Percentiles rank a stretch among this genome's conserved stretches.
Conservation (phyloP, 1,139 yeast species). For the Kodamaea arcana region DNA sequence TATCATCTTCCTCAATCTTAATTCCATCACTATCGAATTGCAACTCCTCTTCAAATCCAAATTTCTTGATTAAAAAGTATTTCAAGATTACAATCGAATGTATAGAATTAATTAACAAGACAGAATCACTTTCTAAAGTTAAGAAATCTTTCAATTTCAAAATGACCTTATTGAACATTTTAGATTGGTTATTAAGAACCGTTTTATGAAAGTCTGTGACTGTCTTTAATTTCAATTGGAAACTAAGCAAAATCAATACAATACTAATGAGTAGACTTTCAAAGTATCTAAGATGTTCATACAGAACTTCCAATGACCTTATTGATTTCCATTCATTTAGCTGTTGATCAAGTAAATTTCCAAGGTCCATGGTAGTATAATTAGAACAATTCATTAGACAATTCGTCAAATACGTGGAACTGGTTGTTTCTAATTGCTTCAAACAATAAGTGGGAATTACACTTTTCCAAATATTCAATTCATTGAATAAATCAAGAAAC, state of each 20-base stretch:
- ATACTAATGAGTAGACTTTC: constrained; percentile 26
- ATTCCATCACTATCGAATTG: neutral
- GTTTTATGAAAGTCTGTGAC: constrained; percentile 10
- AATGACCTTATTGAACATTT: constrained; percentile 26
- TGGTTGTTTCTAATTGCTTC: constrained; percentile 10
- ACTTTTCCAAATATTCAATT: constrained; percentile 35
- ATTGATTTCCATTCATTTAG: constrained; percentile 22
- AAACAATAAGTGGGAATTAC: constrained; percentile 36
- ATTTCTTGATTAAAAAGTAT: constrained; percentile 22
- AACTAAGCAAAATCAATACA: constrained; percentile 23
- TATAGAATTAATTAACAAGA: constrained; percentile 23
- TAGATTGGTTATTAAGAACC: constrained; percentile 30
- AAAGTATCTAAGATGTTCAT: constrained; percentile 19
- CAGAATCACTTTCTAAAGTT: constrained; percentile 10
- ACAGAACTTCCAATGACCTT: constrained; percentile 11
- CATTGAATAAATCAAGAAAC: constrained; percentile 41
- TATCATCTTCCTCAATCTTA: constrained; percentile 5
- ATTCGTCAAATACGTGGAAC: constrained; percentile 22
- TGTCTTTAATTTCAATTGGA: constrained; percentile 15
- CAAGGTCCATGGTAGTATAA: constrained; percentile 13
- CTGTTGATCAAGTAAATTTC: constrained; percentile 21
- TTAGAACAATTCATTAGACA: constrained; percentile 31
- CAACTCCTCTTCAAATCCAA: constrained; percentile 9
- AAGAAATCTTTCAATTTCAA: constrained; percentile 16
- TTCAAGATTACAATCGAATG: constrained; percentile 32